Conservation (phyloP, 768 basidiomycete species). For the Leccinum disarticulatum region DNA sequence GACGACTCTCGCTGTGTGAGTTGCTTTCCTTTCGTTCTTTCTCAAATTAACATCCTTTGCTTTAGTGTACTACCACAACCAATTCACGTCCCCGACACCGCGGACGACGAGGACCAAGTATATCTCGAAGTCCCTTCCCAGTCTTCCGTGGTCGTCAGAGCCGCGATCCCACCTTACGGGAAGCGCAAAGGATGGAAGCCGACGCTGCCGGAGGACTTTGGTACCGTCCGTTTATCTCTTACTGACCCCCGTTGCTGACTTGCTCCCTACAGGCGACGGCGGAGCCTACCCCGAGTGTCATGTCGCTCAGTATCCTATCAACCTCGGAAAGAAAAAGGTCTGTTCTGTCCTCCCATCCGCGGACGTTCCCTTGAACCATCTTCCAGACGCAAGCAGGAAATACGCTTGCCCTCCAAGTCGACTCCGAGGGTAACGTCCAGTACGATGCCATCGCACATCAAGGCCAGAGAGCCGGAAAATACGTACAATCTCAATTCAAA, state of each 20-base stretch:
- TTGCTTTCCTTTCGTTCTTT: slow-evolving; percentile 17
- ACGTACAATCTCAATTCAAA: slow-evolving; percentile 94
- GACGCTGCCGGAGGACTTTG: slow-evolving; percentile 77
- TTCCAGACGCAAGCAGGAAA: slow-evolving; percentile 84
- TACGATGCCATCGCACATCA: slow-evolving; percentile 97
- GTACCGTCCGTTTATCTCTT: slow-evolving; percentile 41
- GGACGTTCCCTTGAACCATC: slow-evolving; percentile 2
- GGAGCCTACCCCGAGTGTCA: slow-evolving; percentile 94
- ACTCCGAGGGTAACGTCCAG: slow-evolving; percentile 92
- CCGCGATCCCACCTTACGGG: slow-evolving; percentile 78
- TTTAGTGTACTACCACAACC: slow-evolving; percentile 69
- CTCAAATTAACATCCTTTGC: background rate
- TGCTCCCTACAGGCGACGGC: slow-evolving; percentile 60
- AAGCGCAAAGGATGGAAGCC: slow-evolving; percentile 87
- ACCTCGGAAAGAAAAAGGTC: slow-evolving; percentile 94
- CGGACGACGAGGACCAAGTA: slow-evolving; percentile 63
- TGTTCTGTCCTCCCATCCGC: slow-evolving; percentile 19
- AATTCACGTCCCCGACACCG: slow-evolving; percentile 46
- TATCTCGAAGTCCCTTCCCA: slow-evolving; percentile 33
- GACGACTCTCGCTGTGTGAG: slow-evolving; percentile 63
- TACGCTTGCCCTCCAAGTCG: slow-evolving; percentile 95
- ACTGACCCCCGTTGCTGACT: background rate
- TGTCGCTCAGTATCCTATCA: slow-evolving; percentile 94
- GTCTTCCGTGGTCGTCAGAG: slow-evolving; percentile 45
- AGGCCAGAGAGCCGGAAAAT: slow-evolving; percentile 83